A percentile compares a stretch with the other conserved stretches of the same genome.
phyloP scores from a whole-genome alignment of 169 alveolate genomes.

The Theileria luwenshuni region DNA sequence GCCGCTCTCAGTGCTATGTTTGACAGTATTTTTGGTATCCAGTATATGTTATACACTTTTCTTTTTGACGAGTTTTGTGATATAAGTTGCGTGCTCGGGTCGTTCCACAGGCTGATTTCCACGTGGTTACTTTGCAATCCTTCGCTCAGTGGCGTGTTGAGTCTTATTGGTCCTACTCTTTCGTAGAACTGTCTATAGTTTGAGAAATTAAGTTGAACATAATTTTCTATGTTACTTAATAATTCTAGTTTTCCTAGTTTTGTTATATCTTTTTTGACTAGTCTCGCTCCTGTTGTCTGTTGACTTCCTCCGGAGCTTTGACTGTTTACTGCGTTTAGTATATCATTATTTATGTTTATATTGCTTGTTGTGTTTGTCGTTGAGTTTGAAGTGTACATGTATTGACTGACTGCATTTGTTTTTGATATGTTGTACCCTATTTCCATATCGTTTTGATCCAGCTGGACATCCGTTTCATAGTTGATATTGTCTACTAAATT shows the following conservation, averaged over 20 bases:
- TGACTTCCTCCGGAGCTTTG: neutral
- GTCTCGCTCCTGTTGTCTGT: constrained; percentile 6
- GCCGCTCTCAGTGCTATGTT: constrained; percentile 81
- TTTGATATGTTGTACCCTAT: constrained; percentile 2
- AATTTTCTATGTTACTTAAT: constrained; percentile 15
- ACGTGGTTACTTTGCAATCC: constrained; percentile 76
- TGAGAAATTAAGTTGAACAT: constrained; percentile 60
- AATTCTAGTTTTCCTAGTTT: constrained; percentile 15
- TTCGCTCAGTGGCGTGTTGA: constrained; percentile 72
- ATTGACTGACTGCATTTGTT: neutral
- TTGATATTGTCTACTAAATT: neutral
- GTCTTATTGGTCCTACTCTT: constrained; percentile 79
- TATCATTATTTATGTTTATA: constrained; percentile 1
- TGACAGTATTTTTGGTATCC: constrained; percentile 74
- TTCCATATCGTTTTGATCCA: constrained; percentile 21
- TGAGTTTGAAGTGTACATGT: neutral
- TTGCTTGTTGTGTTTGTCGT: neutral
- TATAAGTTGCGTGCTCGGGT: constrained; percentile 69
- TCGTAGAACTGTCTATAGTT: constrained; percentile 74
- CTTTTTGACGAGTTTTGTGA: constrained; percentile 83
- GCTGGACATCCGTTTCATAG: constrained; percentile 8
- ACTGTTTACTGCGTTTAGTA: constrained; percentile 10
- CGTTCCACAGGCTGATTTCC: constrained; percentile 77
- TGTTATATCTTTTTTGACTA: constrained; percentile 15
- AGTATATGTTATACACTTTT: constrained; percentile 79